Evolutionary conservation across 2,329 filamentous ascomycete species (phyloP).

Genomic region (Aspergillus pseudoviridinutans): DNA sequence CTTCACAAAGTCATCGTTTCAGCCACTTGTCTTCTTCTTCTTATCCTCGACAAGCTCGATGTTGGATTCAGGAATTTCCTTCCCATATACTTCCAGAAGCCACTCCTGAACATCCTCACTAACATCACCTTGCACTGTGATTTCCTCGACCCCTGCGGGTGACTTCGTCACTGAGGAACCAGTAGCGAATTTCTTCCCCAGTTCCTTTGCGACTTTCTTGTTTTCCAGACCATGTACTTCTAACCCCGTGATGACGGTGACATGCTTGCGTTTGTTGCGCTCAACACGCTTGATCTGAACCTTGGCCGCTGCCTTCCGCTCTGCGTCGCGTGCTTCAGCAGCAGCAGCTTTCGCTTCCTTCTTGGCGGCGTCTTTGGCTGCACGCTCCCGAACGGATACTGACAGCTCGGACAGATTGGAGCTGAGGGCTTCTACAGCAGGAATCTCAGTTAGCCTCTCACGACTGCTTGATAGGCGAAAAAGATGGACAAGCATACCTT

Average conservation of each 20-base stretch:
- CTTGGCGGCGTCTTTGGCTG: constrained; percentile 93
- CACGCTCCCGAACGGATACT: constrained; percentile 87
- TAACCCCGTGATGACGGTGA: constrained; percentile 85
- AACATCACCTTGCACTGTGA: constrained; percentile 95
- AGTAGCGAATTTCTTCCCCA: constrained; percentile 98
- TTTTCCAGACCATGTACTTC: constrained; percentile 88
- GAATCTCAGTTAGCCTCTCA: not conserved
- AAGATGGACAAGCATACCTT: constrained; percentile 52
- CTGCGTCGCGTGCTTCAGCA: constrained; percentile 75
- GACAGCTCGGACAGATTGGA: constrained; percentile 82
- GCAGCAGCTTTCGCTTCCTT: constrained; percentile 93
- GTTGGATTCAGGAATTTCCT: constrained; percentile 89
- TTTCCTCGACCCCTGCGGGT: constrained; percentile 83
- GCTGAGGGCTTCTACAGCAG: constrained; percentile 65
- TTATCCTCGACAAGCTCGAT: constrained; percentile 94
- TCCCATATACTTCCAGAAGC: constrained; percentile 75
- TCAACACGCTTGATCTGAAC: constrained; percentile 95
- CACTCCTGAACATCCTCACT: constrained; percentile 94
- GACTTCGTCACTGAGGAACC: constrained; percentile 89
- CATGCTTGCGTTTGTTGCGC: constrained; percentile 95
- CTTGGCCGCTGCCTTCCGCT: constrained; percentile 76
- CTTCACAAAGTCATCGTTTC: constrained; percentile 9
- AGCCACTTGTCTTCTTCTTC: constrained; percentile 68
- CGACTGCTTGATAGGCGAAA: not conserved
- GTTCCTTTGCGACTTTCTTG: constrained; percentile 94